A percentile compares a stretch with the other conserved stretches of the same genome.
These are phyloP conservation scores for Oryza brachyantha DNA, from an alignment of 176 grass and related monocot genomes.

Conservation along the genomic window DNA sequence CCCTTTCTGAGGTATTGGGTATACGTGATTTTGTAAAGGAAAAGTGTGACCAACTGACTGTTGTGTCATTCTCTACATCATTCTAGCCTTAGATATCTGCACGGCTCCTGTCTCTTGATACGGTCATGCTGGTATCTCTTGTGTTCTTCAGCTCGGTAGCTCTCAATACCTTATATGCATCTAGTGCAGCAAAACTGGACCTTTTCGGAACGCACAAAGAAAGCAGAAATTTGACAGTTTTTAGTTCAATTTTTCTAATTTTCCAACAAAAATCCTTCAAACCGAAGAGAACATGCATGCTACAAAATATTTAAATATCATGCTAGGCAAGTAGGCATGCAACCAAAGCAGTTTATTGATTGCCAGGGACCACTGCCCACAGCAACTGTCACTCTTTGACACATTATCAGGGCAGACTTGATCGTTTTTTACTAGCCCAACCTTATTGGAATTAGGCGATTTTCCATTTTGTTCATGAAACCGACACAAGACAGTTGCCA, in stretches of 20 bases:
- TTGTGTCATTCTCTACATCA: slow-evolving; percentile 26
- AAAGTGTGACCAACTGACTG: slow-evolving; percentile 20
- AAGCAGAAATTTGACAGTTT: too few relatives aligned
- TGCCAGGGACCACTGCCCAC: background rate
- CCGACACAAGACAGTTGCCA: background rate
- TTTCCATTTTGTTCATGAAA: background rate
- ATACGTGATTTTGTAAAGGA: slow-evolving; percentile 52
- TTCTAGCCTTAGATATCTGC: slow-evolving; percentile 16
- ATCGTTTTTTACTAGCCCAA: background rate
- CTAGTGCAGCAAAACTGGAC: background rate
- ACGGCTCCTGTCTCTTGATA: background rate
- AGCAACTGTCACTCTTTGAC: background rate
- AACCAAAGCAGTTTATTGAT: background rate
- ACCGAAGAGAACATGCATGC: too few relatives aligned
- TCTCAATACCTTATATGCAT: background rate
- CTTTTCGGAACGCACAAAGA: too few relatives aligned
- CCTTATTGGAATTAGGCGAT: background rate
- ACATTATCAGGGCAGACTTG: background rate
- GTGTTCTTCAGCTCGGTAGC: background rate
- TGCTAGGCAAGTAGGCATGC: background rate
- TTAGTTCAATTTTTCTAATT: too few relatives aligned
- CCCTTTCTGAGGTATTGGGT: slow-evolving; percentile 34
- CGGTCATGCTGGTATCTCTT: background rate
- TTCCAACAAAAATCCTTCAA: too few relatives aligned
- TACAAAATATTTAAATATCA: background rate